phyloP scores from a whole-genome alignment of 108 stramenopile genomes.

The Cyclotella baltica region DNA sequence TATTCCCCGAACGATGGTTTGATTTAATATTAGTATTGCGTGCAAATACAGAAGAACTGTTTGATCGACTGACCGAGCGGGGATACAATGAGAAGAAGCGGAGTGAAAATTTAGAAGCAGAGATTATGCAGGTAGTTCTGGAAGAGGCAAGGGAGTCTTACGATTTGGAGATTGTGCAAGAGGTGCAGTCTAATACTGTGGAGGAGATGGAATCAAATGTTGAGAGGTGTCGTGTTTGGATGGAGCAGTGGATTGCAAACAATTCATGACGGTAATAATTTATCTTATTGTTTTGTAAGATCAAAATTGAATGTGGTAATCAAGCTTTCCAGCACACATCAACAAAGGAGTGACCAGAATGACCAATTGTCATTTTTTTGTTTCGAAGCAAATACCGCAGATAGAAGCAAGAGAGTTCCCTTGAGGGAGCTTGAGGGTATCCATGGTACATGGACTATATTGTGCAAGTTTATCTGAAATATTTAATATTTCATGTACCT shows the following conservation, averaged over 20 bases:
- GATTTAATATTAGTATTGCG: slow-evolving; percentile 92
- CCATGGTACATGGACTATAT: no score
- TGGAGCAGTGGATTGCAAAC: slow-evolving; percentile 77
- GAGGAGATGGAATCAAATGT: slow-evolving; percentile 88
- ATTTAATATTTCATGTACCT: no score
- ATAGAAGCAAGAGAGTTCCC: no score
- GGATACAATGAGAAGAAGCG: slow-evolving; percentile 92
- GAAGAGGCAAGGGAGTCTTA: slow-evolving; percentile 93
- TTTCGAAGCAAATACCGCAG: no score
- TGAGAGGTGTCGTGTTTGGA: slow-evolving; percentile 72
- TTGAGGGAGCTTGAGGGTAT: no score
- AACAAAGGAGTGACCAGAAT: no score
- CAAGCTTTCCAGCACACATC: no score
- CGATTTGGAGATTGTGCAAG: slow-evolving; percentile 90
- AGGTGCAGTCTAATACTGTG: slow-evolving; percentile 80
- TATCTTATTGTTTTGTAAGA: not conserved
- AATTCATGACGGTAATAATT: slow-evolving; percentile 38
- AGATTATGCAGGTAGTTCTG: slow-evolving; percentile 94
- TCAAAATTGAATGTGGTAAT: not conserved
- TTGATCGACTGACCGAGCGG: slow-evolving; percentile 86
- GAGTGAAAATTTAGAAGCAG: slow-evolving; percentile 90
- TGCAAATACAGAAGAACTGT: slow-evolving; percentile 85
- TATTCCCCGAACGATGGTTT: slow-evolving; percentile 98
- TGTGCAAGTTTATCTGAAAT: no score
- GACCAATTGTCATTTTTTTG: no score